Conservation (phyloP, 495 filamentous ascomycete species). For the Trichocladium uniseriatum region DNA sequence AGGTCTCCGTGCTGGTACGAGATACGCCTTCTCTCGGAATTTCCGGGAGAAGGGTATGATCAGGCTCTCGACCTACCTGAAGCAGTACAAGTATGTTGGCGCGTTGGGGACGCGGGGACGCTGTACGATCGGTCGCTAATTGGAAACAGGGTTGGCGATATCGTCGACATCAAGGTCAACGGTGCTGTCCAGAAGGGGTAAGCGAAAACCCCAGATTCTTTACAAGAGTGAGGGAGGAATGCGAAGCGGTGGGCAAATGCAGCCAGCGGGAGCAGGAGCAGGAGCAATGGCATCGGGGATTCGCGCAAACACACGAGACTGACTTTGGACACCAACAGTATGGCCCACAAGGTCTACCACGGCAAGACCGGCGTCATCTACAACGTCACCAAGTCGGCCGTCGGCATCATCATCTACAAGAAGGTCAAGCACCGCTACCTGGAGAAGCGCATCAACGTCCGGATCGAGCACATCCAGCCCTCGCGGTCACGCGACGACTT, state of each 20-base stretch:
- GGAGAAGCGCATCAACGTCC: slow-evolving; percentile 98
- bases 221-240: background rate
- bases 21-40: slow-evolving; percentile 86
- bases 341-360: slow-evolving; percentile 99
- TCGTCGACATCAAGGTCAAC: slow-evolving; percentile 94
- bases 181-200: slow-evolving; percentile 93
- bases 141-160: slow-evolving; percentile 74
- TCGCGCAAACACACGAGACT: slow-evolving; percentile 9
- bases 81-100: slow-evolving; percentile 67
- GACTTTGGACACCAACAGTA: slow-evolving; percentile 46
- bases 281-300: background rate
- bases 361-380: slow-evolving; percentile 97
- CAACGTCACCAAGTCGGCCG: slow-evolving; percentile 92
- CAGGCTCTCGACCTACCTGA: slow-evolving; percentile 80
- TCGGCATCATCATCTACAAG: slow-evolving; percentile 98
- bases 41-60: slow-evolving; percentile 94
- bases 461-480: slow-evolving; percentile 90
- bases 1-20: slow-evolving; percentile 90
- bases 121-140: slow-evolving; percentile 22
- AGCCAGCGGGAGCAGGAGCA: background rate
- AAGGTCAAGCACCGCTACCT: slow-evolving; percentile 95
- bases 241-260: background rate
- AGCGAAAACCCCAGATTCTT: slow-evolving; percentile 12
- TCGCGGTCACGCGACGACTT: slow-evolving; percentile 94
- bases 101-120: background rate